phyloP scores from a whole-genome alignment of 495 filamentous ascomycete genomes.

The Chaetomidium leptoderma region DNA sequence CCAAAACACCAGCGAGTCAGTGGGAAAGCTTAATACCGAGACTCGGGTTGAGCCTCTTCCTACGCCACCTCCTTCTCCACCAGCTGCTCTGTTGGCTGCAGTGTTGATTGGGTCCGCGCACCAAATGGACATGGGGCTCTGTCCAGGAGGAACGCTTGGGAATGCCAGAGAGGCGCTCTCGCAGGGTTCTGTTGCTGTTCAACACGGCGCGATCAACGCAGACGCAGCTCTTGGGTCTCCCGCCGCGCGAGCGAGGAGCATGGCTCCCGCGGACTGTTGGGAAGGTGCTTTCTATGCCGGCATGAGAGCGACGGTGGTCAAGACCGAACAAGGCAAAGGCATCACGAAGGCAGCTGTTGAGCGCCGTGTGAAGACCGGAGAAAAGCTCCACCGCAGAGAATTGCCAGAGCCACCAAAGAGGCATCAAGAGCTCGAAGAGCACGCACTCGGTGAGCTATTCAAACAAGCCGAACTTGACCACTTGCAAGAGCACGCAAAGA shows the following conservation, averaged over 20 bases:
- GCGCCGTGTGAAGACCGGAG: neutral
- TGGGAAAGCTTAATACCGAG: neutral
- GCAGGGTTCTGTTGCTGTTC: slow-evolving; percentile 2
- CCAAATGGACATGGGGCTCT: neutral
- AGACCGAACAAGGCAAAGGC: neutral
- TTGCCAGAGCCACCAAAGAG: neutral
- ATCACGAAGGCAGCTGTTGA: neutral
- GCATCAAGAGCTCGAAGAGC: neutral
- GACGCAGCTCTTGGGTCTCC: neutral
- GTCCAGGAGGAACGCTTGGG: neutral
- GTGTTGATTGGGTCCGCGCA: neutral
- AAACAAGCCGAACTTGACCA: neutral
- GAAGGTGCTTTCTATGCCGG: neutral
- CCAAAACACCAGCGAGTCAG: neutral
- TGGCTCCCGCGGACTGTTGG: neutral
- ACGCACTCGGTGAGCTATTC: neutral
- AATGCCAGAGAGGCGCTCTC: slow-evolving; percentile 3
- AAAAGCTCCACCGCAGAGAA: neutral
- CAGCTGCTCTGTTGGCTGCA: slow-evolving; percentile 2
- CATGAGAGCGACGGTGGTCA: neutral
- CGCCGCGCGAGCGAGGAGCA: neutral
- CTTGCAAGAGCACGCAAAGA: neutral
- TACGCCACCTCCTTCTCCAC: neutral
- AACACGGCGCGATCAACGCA: neutral
- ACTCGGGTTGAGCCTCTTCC: neutral